Conservation (phyloP, 192 early-diverging fungal species). For the Backusella tarrabulga region DNA sequence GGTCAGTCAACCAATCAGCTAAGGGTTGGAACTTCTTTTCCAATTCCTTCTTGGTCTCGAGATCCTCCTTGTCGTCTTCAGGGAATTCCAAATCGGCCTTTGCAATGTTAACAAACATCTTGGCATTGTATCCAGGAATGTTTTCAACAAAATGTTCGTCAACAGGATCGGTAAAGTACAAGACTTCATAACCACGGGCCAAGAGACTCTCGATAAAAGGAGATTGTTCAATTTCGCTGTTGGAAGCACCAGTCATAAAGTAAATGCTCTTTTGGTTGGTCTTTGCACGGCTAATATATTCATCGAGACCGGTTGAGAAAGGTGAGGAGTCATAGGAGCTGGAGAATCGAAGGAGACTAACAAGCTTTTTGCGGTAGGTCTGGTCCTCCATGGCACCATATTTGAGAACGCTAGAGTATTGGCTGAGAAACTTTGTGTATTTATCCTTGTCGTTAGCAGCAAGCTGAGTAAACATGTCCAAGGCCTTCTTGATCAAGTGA, state of each 20-base stretch:
- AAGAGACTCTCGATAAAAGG: constrained; percentile 93
- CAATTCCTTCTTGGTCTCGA: constrained; percentile 47
- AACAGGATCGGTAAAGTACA: constrained; percentile 74
- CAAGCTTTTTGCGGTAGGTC: constrained; percentile 67
- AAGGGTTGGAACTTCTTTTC: constrained; percentile 54
- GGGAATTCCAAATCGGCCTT: constrained; percentile 67
- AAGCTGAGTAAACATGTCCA: constrained; percentile 82
- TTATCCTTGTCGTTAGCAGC: constrained; percentile 62
- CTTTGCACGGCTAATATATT: constrained; percentile 89
- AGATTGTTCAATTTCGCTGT: constrained; percentile 70
- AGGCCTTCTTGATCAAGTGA: constrained; percentile 83
- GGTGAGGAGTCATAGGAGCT: constrained; percentile 52
- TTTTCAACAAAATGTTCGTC: constrained; percentile 79
- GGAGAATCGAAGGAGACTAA: constrained; percentile 79
- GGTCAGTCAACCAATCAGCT: constrained; percentile 52
- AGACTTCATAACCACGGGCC: constrained; percentile 86
- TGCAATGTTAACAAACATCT: constrained; percentile 73
- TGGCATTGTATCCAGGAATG: constrained; percentile 71
- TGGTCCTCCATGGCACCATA: constrained; percentile 89
- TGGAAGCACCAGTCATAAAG: constrained; percentile 72
- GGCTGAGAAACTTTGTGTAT: constrained; percentile 68
- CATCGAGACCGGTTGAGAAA: constrained; percentile 58
- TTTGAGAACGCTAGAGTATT: constrained; percentile 78
- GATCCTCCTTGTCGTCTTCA: constrained; percentile 50
- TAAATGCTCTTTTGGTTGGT: constrained; percentile 89